Percentiles rank a stretch among this genome's conserved stretches.
phyloP scores from a whole-genome alignment of 441 rosid genomes.

The Corymbia citriodora region DNA sequence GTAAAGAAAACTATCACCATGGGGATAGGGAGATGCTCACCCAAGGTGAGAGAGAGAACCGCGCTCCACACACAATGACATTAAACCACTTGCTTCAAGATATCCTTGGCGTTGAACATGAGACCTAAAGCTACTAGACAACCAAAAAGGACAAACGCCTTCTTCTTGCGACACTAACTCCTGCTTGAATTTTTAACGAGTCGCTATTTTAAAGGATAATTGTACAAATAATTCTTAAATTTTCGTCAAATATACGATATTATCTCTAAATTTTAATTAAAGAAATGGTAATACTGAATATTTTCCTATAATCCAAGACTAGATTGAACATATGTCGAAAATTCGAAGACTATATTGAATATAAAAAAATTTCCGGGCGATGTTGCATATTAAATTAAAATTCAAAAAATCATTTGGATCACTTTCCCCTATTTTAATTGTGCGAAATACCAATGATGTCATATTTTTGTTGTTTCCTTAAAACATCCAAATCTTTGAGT shows the following conservation, averaged over 20 bases:
- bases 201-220: not conserved
- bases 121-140: not conserved
- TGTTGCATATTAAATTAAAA: not conserved
- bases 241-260: rapidly evolving
- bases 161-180: not conserved
- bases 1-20: too few relatives aligned
- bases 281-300: too few relatives aligned
- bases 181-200: not conserved
- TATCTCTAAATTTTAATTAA: too few relatives aligned
- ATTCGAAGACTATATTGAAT: rapidly evolving
- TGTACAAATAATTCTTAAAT: not conserved
- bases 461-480: not conserved
- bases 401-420: rapidly evolving
- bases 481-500: not conserved
- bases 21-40: too few relatives aligned
- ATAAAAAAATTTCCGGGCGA: not conserved
- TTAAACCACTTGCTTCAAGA: not conserved
- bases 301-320: too few relatives aligned
- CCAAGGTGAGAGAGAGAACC: too few relatives aligned
- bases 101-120: not conserved
- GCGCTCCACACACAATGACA: not conserved
- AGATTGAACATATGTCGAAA: not conserved
- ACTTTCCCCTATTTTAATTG: not conserved
- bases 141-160: not conserved
- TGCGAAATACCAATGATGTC: not conserved